phyloP scores from a whole-genome alignment of 495 filamentous ascomycete genomes.

The Hyaloscypha variabilis region DNA sequence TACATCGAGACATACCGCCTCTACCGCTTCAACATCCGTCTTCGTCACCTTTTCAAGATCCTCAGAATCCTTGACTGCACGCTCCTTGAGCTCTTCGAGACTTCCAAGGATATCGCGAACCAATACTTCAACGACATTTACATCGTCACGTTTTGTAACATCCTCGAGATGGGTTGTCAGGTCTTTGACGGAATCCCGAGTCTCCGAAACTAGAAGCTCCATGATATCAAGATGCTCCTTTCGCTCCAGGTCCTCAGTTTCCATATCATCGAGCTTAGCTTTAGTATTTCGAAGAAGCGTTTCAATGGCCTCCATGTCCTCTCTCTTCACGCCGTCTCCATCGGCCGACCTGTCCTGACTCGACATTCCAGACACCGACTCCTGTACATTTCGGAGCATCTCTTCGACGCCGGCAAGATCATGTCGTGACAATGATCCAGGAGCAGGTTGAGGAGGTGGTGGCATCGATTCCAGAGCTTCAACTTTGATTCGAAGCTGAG shows the following conservation, averaged over 20 bases:
- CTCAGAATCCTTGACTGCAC: slow-evolving; percentile 58
- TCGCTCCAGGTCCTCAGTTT: slow-evolving; percentile 63
- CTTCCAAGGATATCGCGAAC: slow-evolving; percentile 72
- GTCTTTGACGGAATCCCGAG: slow-evolving; percentile 67
- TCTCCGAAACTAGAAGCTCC: slow-evolving; percentile 69
- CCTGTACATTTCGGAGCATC: slow-evolving; percentile 51
- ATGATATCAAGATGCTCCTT: slow-evolving; percentile 77
- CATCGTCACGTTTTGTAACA: slow-evolving; percentile 73
- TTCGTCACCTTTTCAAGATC: slow-evolving; percentile 72
- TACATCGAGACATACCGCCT: slow-evolving; percentile 76
- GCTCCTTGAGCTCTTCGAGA: slow-evolving; percentile 77
- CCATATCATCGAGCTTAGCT: slow-evolving; percentile 73
- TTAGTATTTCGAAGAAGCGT: slow-evolving; percentile 85
- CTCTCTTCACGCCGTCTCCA: slow-evolving; percentile 57
- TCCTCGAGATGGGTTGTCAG: slow-evolving; percentile 61
- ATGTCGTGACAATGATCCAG: slow-evolving; percentile 30
- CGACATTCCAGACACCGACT: slow-evolving; percentile 49
- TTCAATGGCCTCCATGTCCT: slow-evolving; percentile 88
- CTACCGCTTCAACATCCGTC: slow-evolving; percentile 76
- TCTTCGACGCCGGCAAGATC: slow-evolving; percentile 35
- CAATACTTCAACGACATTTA: slow-evolving; percentile 72
- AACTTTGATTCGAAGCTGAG: slow-evolving; percentile 79
- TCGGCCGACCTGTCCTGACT: slow-evolving; percentile 41
- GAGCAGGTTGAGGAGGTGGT: slow-evolving; percentile 39
- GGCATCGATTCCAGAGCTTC: slow-evolving; percentile 72